Evolutionary conservation across 1,284 basidiomycete genomes (phyloP).

Genomic region (Salmacisia buchloeana): DNA sequence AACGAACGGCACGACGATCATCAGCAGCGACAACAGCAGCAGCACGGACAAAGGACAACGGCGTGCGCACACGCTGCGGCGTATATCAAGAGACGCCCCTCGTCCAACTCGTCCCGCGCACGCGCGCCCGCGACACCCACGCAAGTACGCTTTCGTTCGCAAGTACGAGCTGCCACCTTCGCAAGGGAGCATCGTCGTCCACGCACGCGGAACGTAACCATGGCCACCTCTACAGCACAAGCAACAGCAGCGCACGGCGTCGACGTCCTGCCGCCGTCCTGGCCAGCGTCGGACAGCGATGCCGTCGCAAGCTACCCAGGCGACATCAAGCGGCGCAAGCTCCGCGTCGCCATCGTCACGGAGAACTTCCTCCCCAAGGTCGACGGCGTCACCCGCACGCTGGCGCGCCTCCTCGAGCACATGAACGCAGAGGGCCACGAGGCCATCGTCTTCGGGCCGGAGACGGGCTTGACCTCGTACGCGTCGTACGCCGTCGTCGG

Average conservation of each 20-base stretch:
- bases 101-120: no score
- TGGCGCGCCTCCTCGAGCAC: constrained; percentile 59
- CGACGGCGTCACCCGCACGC: constrained; percentile 59
- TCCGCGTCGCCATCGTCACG: constrained; percentile 51
- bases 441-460: constrained; percentile 58
- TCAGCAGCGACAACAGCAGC: no score
- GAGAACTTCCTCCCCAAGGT: constrained; percentile 60
- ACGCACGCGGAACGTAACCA: not conserved
- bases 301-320: constrained; percentile 1
- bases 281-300: not conserved
- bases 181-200: no score
- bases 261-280: not conserved
- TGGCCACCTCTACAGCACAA: not conserved
- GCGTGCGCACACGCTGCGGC: no score
- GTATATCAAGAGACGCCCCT: no score
- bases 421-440: constrained; percentile 58
- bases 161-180: no score
- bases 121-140: no score
- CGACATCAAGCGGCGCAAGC: constrained; percentile 41
- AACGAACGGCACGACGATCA: no score
- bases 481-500: constrained; percentile 58
- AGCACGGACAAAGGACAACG: no score
- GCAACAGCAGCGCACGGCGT: not conserved
- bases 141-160: no score
- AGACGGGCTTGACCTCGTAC: constrained; percentile 56